Base-by-base conservation (phyloP, 2,329 filamentous ascomycete genomes). In the Corniculantispora saksenae region DNA sequence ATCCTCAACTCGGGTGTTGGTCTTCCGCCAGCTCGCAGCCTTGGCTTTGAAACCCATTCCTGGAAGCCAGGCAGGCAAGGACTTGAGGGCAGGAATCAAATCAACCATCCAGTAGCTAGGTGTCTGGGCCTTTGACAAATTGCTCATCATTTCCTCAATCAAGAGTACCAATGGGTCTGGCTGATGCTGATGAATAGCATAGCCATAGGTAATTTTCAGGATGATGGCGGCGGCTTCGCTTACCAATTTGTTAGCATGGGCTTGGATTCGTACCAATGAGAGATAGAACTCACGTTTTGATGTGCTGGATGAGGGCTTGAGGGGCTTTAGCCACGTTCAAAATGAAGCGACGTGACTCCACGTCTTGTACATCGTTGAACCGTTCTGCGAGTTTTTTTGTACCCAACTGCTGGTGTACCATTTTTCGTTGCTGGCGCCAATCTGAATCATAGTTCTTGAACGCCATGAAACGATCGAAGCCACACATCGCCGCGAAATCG, bases 331-430 rank as follows among this genome's bases (percentile, higher is more conserved):
- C 27, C 0, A 65, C 54, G 1, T 72, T 65, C 2, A 72, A 40
- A 13, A 76, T 64, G n/a, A 73, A 68, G 0, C 72, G 70, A 6
- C 68, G 56, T 1, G 70, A 69, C 45, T 76, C 74, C 1, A 70
- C 17, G 6, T 76, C 72, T 25, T 74, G 74, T 19, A 72, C 61
- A 12, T 61, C 53, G 23, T 63, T 53, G 12, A 73, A 76, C 2
- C 62, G 64, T 6, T 64, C 54, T 0, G 66, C 64, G 15, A 67
- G 60, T 1, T 53, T 54, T 53, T 69, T 72, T 1, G 74, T 75
- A 0, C 73, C 74, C 43, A 75, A 38, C 25, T 73, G 65, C 27
- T 73, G 73, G 29, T 76, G 73, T n/a, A 76, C 64, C 3, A 74
- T 48, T 56, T 74, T 76, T 25, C 74, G 72, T 9, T 72, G 70